Evolutionary conservation across 2,329 filamentous ascomycete genomes (phyloP), one percentile per base, ranked within the genome.

Genomic region (Calonectria pauciramosa): DNA sequence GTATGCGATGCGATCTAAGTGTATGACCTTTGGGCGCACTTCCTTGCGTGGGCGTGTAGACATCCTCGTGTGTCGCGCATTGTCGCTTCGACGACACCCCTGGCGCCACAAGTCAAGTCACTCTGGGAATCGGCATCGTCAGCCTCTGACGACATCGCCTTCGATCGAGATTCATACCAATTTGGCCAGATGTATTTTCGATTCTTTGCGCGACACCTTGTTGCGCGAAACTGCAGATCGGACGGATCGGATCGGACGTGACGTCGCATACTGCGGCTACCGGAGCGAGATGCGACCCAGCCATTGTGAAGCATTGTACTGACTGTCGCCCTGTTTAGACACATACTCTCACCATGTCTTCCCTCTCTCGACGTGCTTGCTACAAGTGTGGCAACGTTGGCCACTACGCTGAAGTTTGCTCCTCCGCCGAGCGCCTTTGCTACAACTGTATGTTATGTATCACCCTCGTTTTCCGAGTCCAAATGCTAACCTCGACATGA

Each of bases 361-460:
- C 93, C 76, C 90, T 96, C 82, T 95, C 94, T 84, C 94, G 94
- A 87, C 93, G 94, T 87, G 94, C 94, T 82, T 96, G 94, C 90
- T 95, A 95, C 90, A 95, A 93, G 86, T 93, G 92, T 88, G 94
- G 94, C 88, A 95, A 96, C 83, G 93, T 96, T 86, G 94, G 94
- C 86, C 94, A 96, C 86, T 93, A 92, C 79, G 89, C 89, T 84
- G 96, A 99, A 91, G 96, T 98, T 81, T 99, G 97, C 94, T 97
- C 96, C 76, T 98, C 96, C 75, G 94, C 96, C 75, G 96, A 99
- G 91, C 95, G 97, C 84, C 94, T 99, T 83, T 99, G 97, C 94
- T 99, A 99, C 90, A 99, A 99, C 91, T 99, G 97, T 96, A 90
- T 86, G 93, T 88, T 28, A 13, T 28, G n/a, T 38, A 38, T 36